Conservation (phyloP, 2,329 filamentous ascomycete species). For the Aureobasidium sp. region DNA sequence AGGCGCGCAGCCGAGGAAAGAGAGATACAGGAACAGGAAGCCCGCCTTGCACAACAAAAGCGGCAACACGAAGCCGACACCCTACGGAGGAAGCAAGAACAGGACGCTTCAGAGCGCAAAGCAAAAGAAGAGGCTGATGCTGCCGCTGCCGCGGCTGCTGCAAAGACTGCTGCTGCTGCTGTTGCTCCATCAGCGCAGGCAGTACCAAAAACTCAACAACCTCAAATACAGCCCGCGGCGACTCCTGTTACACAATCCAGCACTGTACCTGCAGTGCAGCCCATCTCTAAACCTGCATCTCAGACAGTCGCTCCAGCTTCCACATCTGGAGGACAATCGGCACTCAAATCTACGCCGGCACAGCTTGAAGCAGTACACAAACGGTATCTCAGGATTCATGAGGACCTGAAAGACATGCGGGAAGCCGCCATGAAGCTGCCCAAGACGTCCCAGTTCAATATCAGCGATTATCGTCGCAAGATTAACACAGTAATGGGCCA, state of each 20-base stretch:
- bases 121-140: conserved; percentile 21
- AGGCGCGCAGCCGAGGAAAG: conserved; percentile 22
- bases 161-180: conserved; percentile 4
- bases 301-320: not conserved
- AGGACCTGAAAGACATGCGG: conserved; percentile 56
- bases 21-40: conserved; percentile 8
- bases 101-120: conserved; percentile 24
- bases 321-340: not conserved
- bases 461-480: conserved; percentile 64
- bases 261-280: not conserved
- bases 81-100: conserved; percentile 20
- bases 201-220: not conserved
- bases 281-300: not conserved
- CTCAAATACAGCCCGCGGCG: not conserved
- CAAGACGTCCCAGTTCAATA: conserved; percentile 39
- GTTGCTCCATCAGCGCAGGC: not conserved
- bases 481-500: conserved; percentile 69
- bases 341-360: not conserved
- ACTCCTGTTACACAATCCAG: not conserved
- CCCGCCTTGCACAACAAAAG: conserved; percentile 14
- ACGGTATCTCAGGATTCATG: conserved; percentile 54
- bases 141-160: conserved; percentile 24
- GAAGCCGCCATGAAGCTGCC: conserved; percentile 50
- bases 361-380: conserved; percentile 39
- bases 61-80: conserved; percentile 15